Conservation (phyloP, 352 stramenopile species). For the Pythium utonaiense region DNA sequence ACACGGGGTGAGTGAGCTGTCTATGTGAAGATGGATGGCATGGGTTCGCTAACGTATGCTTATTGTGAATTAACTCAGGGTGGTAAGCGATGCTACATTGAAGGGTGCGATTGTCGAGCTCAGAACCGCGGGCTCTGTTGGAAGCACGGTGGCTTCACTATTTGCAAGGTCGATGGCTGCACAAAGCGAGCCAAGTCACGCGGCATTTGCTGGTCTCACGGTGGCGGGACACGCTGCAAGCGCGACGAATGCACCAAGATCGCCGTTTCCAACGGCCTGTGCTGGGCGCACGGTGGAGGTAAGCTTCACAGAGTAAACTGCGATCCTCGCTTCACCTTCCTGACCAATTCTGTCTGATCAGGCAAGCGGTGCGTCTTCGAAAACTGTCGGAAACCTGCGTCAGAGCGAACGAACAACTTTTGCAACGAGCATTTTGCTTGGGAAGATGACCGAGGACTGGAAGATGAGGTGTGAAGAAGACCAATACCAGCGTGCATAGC, state of each 20-base stretch:
- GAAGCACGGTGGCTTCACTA: constrained; percentile 34
- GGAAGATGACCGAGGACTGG: neutral
- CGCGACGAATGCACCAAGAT: constrained; percentile 31
- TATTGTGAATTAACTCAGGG: constrained; percentile 16
- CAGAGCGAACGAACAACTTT: constrained; percentile 25
- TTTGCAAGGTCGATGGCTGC: constrained; percentile 28
- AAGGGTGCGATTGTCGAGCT: constrained; percentile 34
- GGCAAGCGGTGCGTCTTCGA: constrained; percentile 22
- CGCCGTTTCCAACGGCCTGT: constrained; percentile 33
- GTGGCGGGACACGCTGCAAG: constrained; percentile 27
- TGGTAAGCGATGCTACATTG: constrained; percentile 39
- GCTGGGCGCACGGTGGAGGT: constrained; percentile 34
- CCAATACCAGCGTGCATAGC: no score
- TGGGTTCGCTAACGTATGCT: neutral
- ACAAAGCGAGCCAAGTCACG: constrained; percentile 25
- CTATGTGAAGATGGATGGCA: neutral
- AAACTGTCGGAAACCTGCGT: constrained; percentile 24
- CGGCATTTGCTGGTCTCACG: constrained; percentile 30
- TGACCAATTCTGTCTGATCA: neutral
- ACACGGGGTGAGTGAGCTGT: constrained; percentile 26
- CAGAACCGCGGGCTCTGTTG: constrained; percentile 39
- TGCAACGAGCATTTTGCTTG: constrained; percentile 22
- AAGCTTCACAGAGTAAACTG: neutral
- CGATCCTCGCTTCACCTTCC: no score
- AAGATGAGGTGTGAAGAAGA: neutral